These are phyloP conservation scores for Penicillium paxilli DNA, from an alignment of 495 filamentous ascomycete species.

Conservation along the genomic window DNA sequence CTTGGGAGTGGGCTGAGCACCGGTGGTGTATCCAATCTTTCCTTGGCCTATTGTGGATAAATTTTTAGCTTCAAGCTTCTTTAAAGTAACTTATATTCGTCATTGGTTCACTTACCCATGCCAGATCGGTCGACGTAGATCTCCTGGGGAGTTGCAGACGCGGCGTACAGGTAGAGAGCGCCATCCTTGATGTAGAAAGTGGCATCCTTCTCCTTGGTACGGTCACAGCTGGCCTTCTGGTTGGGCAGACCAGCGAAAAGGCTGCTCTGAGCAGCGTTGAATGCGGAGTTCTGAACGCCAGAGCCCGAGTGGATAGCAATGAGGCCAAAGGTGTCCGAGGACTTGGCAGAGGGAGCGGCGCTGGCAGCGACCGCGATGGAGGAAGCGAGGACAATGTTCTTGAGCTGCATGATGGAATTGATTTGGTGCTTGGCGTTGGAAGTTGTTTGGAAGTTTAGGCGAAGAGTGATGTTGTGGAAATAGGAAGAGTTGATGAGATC, in stretches of 20 bases:
- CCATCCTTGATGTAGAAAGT: constrained; percentile 51
- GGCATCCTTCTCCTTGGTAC: constrained; percentile 33
- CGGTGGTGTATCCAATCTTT: constrained; percentile 49
- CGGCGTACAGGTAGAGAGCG: constrained; percentile 46
- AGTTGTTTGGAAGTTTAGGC: not conserved
- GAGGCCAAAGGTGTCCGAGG: constrained; percentile 41
- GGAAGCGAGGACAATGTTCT: constrained; percentile 22
- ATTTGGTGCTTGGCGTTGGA: not conserved
- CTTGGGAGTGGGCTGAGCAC: constrained; percentile 32
- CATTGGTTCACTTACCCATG: constrained; percentile 35
- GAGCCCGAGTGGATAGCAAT: constrained; percentile 49
- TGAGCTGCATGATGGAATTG: constrained; percentile 30
- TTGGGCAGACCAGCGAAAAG: constrained; percentile 41
- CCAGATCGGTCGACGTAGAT: constrained; percentile 54
- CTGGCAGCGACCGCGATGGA: constrained; percentile 23
- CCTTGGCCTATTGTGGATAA: constrained; percentile 42
- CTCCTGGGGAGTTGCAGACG: constrained; percentile 41
- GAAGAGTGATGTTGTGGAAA: not conserved
- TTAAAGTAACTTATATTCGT: not conserved
- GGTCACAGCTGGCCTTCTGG: constrained; percentile 47
- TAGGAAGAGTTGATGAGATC: not conserved
- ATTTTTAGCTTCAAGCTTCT: not conserved
- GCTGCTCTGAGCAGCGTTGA: constrained; percentile 43
- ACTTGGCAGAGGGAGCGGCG: constrained; percentile 23
- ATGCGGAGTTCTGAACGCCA: constrained; percentile 40